phyloP scores from a whole-genome alignment of 2,329 filamentous ascomycete species.

The Fusarium succisae region DNA sequence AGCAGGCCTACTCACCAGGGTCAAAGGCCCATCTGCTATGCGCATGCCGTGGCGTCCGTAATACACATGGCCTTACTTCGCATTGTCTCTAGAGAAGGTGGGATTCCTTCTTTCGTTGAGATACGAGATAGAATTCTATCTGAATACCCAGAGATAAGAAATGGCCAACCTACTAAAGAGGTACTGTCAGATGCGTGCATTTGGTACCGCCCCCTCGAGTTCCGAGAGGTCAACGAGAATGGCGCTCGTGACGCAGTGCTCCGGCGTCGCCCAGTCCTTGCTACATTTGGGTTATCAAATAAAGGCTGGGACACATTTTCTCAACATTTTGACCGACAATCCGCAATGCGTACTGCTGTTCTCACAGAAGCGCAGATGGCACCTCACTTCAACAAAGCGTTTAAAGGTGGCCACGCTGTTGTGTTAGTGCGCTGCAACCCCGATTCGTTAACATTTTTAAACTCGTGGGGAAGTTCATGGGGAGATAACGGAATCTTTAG shows the following conservation, averaged over 20 bases:
- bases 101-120: neutral
- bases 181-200: neutral
- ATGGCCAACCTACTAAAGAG: accelerated
- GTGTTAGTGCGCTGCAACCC: neutral
- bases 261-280: neutral
- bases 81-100: neutral
- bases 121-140: neutral
- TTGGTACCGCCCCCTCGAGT: neutral
- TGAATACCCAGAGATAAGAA: accelerated
- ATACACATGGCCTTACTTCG: neutral
- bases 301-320: accelerated
- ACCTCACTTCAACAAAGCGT: accelerated
- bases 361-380: neutral
- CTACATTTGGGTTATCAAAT: neutral
- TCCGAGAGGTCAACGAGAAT: accelerated
- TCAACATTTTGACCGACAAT: accelerated
- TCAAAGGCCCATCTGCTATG: accelerated
- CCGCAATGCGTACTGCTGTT: accelerated
- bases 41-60: neutral
- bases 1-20: accelerated
- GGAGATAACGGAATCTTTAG: neutral
- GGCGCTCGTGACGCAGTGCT: neutral
- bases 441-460: neutral
- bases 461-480: neutral
- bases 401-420: neutral